Conservation (phyloP, 768 basidiomycete genomes). For the Collybia nuda region DNA sequence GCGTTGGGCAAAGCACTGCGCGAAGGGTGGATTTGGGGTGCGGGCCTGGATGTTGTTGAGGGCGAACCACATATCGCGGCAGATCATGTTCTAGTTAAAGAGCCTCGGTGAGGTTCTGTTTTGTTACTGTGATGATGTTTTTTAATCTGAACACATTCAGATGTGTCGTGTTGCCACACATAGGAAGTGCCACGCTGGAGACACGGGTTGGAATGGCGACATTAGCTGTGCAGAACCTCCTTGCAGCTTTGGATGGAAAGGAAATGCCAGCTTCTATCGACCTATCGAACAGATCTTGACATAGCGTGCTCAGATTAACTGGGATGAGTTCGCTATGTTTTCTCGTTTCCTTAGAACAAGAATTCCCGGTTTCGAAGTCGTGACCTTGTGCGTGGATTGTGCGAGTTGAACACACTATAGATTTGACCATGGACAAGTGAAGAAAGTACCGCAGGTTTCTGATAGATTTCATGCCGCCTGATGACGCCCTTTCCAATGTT, state of each 20-base stretch:
- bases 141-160: slow-evolving; percentile 29
- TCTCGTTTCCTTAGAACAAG: too few relatives aligned
- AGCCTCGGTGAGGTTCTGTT: slow-evolving; percentile 52
- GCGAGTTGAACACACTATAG: too few relatives aligned
- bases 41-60: slow-evolving; percentile 92
- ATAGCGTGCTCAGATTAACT: background rate
- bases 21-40: slow-evolving; percentile 84
- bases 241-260: slow-evolving; percentile 52
- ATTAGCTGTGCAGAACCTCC: slow-evolving; percentile 66
- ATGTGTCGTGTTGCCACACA: slow-evolving; percentile 84
- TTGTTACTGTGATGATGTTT: background rate
- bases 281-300: slow-evolving; percentile 14
- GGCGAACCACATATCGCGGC: slow-evolving; percentile 78
- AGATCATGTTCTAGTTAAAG: slow-evolving; percentile 80
- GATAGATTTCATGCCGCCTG: too few relatives aligned
- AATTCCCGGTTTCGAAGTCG: too few relatives aligned
- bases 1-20: slow-evolving; percentile 81
- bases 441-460: too few relatives aligned
- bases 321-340: too few relatives aligned
- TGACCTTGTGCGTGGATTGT: too few relatives aligned
- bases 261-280: slow-evolving; percentile 55
- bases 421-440: too few relatives aligned
- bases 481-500: too few relatives aligned
- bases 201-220: slow-evolving; percentile 83
- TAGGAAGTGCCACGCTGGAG: slow-evolving; percentile 87